Evolutionary conservation across 768 basidiomycete genomes (phyloP).

Genomic region (Cantharellus anzutake): DNA sequence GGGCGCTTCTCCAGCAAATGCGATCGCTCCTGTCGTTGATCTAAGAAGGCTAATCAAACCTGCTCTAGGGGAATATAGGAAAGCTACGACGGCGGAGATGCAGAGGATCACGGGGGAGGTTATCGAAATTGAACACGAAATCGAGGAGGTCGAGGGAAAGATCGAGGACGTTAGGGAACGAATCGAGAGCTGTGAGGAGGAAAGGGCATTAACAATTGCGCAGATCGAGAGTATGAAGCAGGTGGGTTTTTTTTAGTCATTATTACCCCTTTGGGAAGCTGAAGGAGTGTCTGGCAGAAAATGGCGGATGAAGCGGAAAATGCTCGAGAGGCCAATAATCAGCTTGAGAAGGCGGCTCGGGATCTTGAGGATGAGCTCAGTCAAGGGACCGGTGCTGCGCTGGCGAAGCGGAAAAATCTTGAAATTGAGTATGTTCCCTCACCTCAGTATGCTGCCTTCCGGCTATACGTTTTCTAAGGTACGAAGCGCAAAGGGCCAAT

Average conservation of each 20-base stretch:
- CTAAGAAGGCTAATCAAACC: background rate
- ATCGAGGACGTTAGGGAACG: background rate
- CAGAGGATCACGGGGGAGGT: background rate
- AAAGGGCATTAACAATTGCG: background rate
- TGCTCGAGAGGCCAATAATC: background rate
- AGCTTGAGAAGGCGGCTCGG: background rate
- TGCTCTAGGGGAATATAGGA: background rate
- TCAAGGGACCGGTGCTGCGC: background rate
- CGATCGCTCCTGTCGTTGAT: background rate
- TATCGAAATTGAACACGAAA: background rate
- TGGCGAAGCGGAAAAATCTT: background rate
- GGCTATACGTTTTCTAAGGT: background rate
- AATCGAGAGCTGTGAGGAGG: background rate
- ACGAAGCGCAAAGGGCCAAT: background rate
- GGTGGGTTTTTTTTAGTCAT: background rate
- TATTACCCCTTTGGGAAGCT: too few relatives aligned
- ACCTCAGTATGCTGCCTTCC: background rate
- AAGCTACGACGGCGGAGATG: background rate
- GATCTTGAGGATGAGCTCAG: background rate
- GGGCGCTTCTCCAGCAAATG: too few relatives aligned
- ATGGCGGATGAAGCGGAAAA: background rate
- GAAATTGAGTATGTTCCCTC: background rate
- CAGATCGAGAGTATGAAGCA: background rate
- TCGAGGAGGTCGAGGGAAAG: background rate
- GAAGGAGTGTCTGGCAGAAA: background rate